Evolutionary conservation across 2,329 filamentous ascomycete species (phyloP), one percentile per base, ranked within the genome.

Genomic region (Eurotiales sp.): DNA sequence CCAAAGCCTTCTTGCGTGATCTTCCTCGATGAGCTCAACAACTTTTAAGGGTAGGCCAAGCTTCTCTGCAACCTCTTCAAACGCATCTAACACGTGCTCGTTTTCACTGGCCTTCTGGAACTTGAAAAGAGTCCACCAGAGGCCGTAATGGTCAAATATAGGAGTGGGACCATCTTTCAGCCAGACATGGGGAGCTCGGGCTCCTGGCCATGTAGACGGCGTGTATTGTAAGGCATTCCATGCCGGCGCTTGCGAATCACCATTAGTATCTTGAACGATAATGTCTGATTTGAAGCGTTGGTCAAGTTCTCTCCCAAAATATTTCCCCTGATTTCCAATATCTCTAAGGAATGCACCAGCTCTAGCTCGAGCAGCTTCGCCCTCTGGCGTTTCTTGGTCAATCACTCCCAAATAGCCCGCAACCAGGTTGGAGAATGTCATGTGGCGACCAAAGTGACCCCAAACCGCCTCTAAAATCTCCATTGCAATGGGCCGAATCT

Each of bases 141-240:
- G n/a, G 6, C 64, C 63, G 34, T 64, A 64, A 3, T 62, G 46
- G 41, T 66, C 64, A 43, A 59, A 58, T 17, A 58, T 63, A 32
- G 59, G 62, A 2, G 63, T 61, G 15, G 48, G 27, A 3, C 56
- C 59, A 41, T 67, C 59, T 17, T 55, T 57, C 29, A 69, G 50
- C 17, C 58, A 65, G 2, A 69, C 59, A 59, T 68, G 65, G 8
- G 66, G 66, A 1, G 60, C 63, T 11, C 65, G 55, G 23, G 52
- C 51, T 4, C 66, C 64, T 4, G 66, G 66, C 54, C 59, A 55
- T 2, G 66, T 69, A 10, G 58, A 61, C 5, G 66, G 62, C 17
- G 55, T 50, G 46, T 68, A 27, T 27, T 27, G 25, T 27, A 27
- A 27, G 10, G 25, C 25, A n/a, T n/a, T n/a, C n/a, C n/a, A n/a